Evolutionary conservation across 352 stramenopile genomes (phyloP).

Genomic region (Phytophthora brassicae): DNA sequence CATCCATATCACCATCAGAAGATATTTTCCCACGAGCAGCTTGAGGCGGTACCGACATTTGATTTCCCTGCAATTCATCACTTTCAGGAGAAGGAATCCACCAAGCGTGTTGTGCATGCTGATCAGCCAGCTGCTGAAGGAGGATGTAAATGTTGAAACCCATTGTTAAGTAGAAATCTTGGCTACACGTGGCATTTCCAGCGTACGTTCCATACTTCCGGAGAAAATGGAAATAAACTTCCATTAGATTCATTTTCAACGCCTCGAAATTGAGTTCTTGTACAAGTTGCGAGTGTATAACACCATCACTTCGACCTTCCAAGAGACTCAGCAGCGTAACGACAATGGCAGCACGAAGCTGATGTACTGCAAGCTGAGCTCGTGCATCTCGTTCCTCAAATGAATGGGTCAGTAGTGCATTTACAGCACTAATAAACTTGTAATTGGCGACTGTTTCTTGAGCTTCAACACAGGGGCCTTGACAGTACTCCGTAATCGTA

Average conservation of each 20-base stretch:
- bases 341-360: slow-evolving; percentile 57
- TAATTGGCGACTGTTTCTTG: slow-evolving; percentile 76
- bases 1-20: neutral
- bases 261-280: slow-evolving; percentile 78
- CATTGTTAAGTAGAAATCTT: slow-evolving; percentile 70
- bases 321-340: slow-evolving; percentile 65
- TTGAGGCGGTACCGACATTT: slow-evolving; percentile 2
- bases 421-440: slow-evolving; percentile 76
- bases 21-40: slow-evolving; percentile 2
- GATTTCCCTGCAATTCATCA: slow-evolving; percentile 5
- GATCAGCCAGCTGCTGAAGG: slow-evolving; percentile 63
- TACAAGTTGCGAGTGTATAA: slow-evolving; percentile 65
- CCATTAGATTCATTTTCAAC: slow-evolving; percentile 60
- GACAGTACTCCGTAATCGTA: slow-evolving; percentile 79
- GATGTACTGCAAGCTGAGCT: slow-evolving; percentile 19
- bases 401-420: slow-evolving; percentile 62
- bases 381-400: slow-evolving; percentile 38
- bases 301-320: slow-evolving; percentile 56
- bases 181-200: slow-evolving; percentile 58
- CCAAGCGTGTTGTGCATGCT: slow-evolving; percentile 35
- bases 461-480: slow-evolving; percentile 69
- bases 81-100: slow-evolving; percentile 42
- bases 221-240: slow-evolving; percentile 59
- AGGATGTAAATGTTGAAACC: slow-evolving; percentile 83
- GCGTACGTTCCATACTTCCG: slow-evolving; percentile 41